These are phyloP conservation scores for Microcyclospora tardicrescens DNA, from an alignment of 2,329 filamentous ascomycete species.

Conservation along the genomic window DNA sequence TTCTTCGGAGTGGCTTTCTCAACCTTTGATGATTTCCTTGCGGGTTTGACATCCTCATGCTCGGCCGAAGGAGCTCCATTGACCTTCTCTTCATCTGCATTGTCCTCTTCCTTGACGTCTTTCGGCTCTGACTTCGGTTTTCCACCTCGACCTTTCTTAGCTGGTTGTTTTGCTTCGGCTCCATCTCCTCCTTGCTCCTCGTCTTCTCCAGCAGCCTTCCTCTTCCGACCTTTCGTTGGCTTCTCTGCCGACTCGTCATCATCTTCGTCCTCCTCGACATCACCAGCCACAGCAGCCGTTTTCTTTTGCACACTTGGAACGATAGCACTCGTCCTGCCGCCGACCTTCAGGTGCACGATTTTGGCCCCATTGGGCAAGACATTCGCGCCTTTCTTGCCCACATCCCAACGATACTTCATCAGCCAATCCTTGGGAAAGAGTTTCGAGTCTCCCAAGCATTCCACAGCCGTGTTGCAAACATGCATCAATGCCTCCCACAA, in stretches of 20 bases:
- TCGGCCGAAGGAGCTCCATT: slow-evolving; percentile 3
- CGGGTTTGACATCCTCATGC: slow-evolving; percentile 1
- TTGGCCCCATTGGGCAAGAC: slow-evolving; percentile 72
- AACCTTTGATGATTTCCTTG: slow-evolving; percentile 2
- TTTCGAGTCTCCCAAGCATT: slow-evolving; percentile 65
- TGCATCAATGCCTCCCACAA: slow-evolving; percentile 63
- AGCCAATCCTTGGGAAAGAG: slow-evolving; percentile 73
- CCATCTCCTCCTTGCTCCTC: slow-evolving; percentile 15
- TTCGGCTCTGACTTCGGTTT: slow-evolving; percentile 1
- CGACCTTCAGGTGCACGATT: slow-evolving; percentile 76
- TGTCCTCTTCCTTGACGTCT: slow-evolving; percentile 3
- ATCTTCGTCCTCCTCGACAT: slow-evolving; percentile 19
- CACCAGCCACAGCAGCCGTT: slow-evolving; percentile 45
- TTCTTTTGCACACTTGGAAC: slow-evolving; percentile 82
- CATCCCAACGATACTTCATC: slow-evolving; percentile 52
- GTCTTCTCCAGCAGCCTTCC: slow-evolving; percentile 16
- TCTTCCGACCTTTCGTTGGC: slow-evolving; percentile 21
- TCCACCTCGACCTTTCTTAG: slow-evolving; percentile 4
- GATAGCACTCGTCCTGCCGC: slow-evolving; percentile 80
- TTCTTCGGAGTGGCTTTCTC: slow-evolving; percentile 10
- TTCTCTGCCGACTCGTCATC: slow-evolving; percentile 10
- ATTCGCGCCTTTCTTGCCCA: slow-evolving; percentile 62
- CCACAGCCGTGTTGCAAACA: slow-evolving; percentile 69
- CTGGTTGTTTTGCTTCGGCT: not conserved
- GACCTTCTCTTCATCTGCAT: slow-evolving; percentile 5